Base-by-base conservation (phyloP, 208 protist genomes). In the Leishmania major region DNA sequence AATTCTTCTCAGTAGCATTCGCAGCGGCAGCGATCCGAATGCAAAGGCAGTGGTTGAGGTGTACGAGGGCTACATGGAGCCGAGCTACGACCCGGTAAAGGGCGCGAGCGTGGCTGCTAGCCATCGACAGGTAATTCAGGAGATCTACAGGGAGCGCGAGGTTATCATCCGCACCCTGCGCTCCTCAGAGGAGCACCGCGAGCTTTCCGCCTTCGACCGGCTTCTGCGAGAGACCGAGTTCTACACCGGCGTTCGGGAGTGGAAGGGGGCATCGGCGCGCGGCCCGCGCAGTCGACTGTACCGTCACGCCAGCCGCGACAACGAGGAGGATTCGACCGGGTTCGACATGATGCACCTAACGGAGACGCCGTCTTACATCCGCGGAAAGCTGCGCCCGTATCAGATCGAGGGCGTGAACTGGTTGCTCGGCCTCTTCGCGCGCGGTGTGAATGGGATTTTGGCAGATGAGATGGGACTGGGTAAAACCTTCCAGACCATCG, bases 401-500 rank as follows among this genome's bases (percentile, higher is more conserved):
- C 99, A 99, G 88, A 62, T 99, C 13, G 94, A 98, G 80, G 99
- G 99, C 13, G 94, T 99, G 10, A 99, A 99, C 84, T 99, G 99
- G 99, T 81, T 99, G 31, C 93, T 99, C 43, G 90, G 93, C 43
- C 88, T 99, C 35, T 99, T 99, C 84, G 94, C 99, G 43, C 93
- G 98, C 77, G 97, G 96, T 67, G 97, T 99, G 78, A 99, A 99
- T 87, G 99, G 98, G 31, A 99, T 99, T 79, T 91, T 99, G 25
- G 99, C 99, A 8, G 99, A 99, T 89, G 99, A 99, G 90, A 99
- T 99, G 99, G 99, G 99, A 43, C 94, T 99, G 22, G 97, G 97
- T 25, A 99, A 98, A 77, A 98, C 96, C 25, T 96, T 99, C 60
- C 98, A 99, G 88, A 99, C 98, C 1, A 99, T 99, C 72, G 93